Evolutionary conservation across 2,329 filamentous ascomycete species (phyloP).

Genomic region (Rhinocladiella similis): DNA sequence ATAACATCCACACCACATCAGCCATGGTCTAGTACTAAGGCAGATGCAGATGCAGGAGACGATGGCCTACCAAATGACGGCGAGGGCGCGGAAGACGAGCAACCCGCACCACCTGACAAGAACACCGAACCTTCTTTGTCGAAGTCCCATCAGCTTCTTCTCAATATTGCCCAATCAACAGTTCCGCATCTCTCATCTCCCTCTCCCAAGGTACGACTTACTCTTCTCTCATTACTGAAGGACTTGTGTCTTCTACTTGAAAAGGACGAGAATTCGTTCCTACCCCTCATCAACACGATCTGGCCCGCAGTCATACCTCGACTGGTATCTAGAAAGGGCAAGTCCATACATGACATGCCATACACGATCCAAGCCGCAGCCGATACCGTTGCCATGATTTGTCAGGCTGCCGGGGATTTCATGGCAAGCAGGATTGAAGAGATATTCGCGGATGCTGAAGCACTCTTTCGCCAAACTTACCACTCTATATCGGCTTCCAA

Average conservation of each 20-base stretch:
- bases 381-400: slow-evolving; percentile 67
- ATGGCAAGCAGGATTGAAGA: slow-evolving; percentile 72
- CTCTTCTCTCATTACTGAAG: slow-evolving; percentile 73
- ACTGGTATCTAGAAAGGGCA: slow-evolving; percentile 47
- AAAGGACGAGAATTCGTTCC: slow-evolving; percentile 75
- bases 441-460: slow-evolving; percentile 56
- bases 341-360: slow-evolving; percentile 38
- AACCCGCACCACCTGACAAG: slow-evolving; percentile 24
- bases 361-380: slow-evolving; percentile 68
- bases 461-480: slow-evolving; percentile 36
- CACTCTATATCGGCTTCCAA: neutral
- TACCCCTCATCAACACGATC: slow-evolving; percentile 84
- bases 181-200: slow-evolving; percentile 89
- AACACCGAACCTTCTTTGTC: slow-evolving; percentile 51
- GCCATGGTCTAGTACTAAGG: slow-evolving; percentile 31
- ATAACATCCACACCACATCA: slow-evolving; percentile 27
- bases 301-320: slow-evolving; percentile 80
- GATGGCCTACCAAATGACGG: neutral
- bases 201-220: slow-evolving; percentile 74
- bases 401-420: slow-evolving; percentile 75
- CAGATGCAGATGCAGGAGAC: slow-evolving; percentile 26
- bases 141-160: slow-evolving; percentile 76
- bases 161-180: slow-evolving; percentile 78
- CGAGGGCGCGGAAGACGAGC: slow-evolving; percentile 2
- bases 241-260: slow-evolving; percentile 72